Evolutionary conservation across 2,329 filamentous ascomycete species (phyloP), one percentile per base, ranked within the genome.

Genomic region (Cladorrhinum sp.): DNA sequence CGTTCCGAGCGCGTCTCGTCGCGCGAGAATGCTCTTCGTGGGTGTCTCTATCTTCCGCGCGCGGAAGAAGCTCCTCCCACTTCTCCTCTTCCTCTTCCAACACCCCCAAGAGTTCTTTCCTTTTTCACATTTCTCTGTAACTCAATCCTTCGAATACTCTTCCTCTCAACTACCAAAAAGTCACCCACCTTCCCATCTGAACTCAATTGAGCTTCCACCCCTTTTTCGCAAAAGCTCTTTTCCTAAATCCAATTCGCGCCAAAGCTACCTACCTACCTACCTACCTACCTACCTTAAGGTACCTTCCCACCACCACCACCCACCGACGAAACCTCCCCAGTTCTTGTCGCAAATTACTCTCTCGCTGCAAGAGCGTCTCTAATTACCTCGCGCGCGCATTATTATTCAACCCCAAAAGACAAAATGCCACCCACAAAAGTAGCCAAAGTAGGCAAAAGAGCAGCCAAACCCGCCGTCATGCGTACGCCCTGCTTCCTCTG

Each of bases 381-480:
- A 4, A 30, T 4, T 30, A 5, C 33, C 33, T 10, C 7, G 7
- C 14, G 33, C 33, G 33, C 33, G 33, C 33, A 36, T 36, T 36
- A 10, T 36, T 36, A 36, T 30, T 12, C 3, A 4, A 20, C 18
- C 20, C 24, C 18, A 30, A 49, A 16, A 51, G 49, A 21, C 16
- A 57, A 39, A 48, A 68, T 67, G 69, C 68, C 64, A 46, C 67
- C 62, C 26, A 68, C 60, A 57, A 52, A 30, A 51, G 54, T 54
- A 2, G 52, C 24, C 30, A 26, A n/a, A 20, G 39, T n/a, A 3
- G 18, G 14, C 5, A 20, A 16, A 14, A 58, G 55, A 57, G 46
- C 58, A 57, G 46, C 58, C 60, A 46, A 65, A 78, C n/a, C n/a
- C 68, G 71, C 74, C 65, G 71, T 79, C 28, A 75, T 79, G 69